Evolutionary conservation across 202 grass and related monocot genomes (phyloP).

Genomic region (Panicum virgatum): DNA sequence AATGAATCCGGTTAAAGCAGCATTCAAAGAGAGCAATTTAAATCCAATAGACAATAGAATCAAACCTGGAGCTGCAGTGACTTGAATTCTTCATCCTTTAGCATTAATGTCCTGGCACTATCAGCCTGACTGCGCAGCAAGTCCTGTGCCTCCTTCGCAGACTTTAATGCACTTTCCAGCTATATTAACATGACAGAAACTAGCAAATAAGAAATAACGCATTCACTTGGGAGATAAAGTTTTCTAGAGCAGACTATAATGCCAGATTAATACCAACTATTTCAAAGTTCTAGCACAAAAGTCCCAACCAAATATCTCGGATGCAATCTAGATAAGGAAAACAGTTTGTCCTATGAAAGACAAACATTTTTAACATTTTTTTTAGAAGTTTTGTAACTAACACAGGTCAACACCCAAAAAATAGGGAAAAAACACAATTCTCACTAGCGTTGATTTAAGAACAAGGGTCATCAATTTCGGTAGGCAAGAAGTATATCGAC

Average conservation of each 20-base stretch:
- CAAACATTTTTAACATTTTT: not conserved
- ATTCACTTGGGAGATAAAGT: slow-evolving; percentile 11
- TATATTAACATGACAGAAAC: slow-evolving; percentile 40
- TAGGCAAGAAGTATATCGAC: not conserved
- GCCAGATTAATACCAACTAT: not conserved
- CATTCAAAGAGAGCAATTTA: not conserved
- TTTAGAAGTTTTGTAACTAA: not conserved
- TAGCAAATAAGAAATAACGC: slow-evolving; percentile 22
- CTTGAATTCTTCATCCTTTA: slow-evolving; percentile 97
- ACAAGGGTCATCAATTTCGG: not conserved
- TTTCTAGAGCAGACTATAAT: not conserved
- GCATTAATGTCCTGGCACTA: slow-evolving; percentile 64
- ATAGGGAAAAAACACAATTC: not conserved
- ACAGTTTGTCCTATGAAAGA: not conserved
- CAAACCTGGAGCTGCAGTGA: slow-evolving; percentile 86
- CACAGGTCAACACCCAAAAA: not conserved
- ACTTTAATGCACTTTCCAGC: slow-evolving; percentile 84
- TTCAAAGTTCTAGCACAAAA: not conserved
- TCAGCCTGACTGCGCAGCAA: slow-evolving; percentile 71
- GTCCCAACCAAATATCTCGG: not conserved
- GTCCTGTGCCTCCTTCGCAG: slow-evolving; percentile 67
- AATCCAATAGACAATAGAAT: slow-evolving; percentile 18
- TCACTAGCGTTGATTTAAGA: not conserved
- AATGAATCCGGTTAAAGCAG: slow-evolving; percentile 14
- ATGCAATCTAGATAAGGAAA: not conserved